Conservation (phyloP, 768 basidiomycete species). For the Lactarius vividus region DNA sequence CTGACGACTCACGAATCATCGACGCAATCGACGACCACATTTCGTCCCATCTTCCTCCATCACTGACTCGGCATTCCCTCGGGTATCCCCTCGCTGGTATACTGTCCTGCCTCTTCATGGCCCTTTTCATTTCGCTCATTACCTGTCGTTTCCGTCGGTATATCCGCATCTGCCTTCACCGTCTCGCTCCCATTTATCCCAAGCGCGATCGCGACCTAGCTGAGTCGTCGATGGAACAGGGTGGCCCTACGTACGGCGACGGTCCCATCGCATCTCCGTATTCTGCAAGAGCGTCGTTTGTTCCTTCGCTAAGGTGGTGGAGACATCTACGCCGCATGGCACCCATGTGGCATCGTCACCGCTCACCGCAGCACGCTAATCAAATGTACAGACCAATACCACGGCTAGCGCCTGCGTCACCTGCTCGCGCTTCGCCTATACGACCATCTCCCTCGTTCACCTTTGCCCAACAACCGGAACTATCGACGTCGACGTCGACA, state of each 20-base stretch:
- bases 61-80: slow-evolving; percentile 59
- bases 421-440: slow-evolving; percentile 31
- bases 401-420: slow-evolving; percentile 32
- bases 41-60: slow-evolving; percentile 63
- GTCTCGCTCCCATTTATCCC: slow-evolving; percentile 13
- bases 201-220: slow-evolving; percentile 32
- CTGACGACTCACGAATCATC: slow-evolving; percentile 52
- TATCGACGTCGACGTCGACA: slow-evolving; percentile 15
- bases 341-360: slow-evolving; percentile 23
- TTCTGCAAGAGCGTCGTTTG: slow-evolving; percentile 7
- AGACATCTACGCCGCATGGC: slow-evolving; percentile 16
- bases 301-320: slow-evolving; percentile 10
- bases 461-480: slow-evolving; percentile 17
- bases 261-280: slow-evolving; percentile 10
- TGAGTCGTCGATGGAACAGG: slow-evolving; percentile 36
- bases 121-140: slow-evolving; percentile 44
- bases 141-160: slow-evolving; percentile 58
- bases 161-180: slow-evolving; percentile 43
- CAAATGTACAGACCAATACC: slow-evolving; percentile 23
- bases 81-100: slow-evolving; percentile 71
- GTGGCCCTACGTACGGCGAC: slow-evolving; percentile 23
- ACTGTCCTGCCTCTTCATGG: slow-evolving; percentile 50
- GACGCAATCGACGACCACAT: slow-evolving; percentile 61
- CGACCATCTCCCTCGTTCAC: slow-evolving; percentile 31
- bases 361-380: slow-evolving; percentile 15